A percentile compares a stretch with the other conserved stretches of the same genome.
Evolutionary conservation across 139 green algal genomes (phyloP).

Genomic region (Penium margaritaceum): DNA sequence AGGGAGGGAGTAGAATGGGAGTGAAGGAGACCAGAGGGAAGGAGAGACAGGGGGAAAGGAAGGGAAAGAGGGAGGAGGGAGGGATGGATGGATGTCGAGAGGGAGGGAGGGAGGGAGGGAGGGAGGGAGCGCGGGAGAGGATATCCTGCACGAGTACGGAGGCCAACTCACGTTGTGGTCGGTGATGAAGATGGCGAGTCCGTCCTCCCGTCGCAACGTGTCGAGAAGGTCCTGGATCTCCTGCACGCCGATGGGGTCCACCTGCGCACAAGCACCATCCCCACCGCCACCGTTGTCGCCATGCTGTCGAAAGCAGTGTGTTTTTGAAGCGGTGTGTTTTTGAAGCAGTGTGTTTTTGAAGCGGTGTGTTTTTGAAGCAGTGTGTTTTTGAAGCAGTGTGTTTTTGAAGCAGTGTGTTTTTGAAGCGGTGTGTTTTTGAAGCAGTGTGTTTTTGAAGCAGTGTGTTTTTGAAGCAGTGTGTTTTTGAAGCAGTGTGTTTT

Average conservation of each 20-base stretch:
- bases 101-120: not conserved
- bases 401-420: too few relatives aligned
- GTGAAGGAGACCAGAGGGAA: not conserved
- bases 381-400: too few relatives aligned
- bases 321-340: too few relatives aligned
- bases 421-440: too few relatives aligned
- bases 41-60: not conserved
- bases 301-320: too few relatives aligned
- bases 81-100: not conserved
- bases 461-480: too few relatives aligned
- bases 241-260: slow-evolving; percentile 36
- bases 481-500: too few relatives aligned
- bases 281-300: too few relatives aligned
- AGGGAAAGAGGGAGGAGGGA: not conserved
- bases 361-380: too few relatives aligned
- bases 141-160: not conserved
- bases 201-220: not conserved
- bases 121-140: not conserved
- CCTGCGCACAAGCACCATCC: too few relatives aligned
- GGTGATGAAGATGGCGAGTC: slow-evolving; percentile 40
- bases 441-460: too few relatives aligned
- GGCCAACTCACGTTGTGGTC: slow-evolving; percentile 30
- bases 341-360: too few relatives aligned
- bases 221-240: slow-evolving; percentile 34
- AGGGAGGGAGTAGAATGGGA: not conserved